These are phyloP conservation scores for Crepidotus variabilis DNA, from an alignment of 768 basidiomycete species.

Conservation along the genomic window DNA sequence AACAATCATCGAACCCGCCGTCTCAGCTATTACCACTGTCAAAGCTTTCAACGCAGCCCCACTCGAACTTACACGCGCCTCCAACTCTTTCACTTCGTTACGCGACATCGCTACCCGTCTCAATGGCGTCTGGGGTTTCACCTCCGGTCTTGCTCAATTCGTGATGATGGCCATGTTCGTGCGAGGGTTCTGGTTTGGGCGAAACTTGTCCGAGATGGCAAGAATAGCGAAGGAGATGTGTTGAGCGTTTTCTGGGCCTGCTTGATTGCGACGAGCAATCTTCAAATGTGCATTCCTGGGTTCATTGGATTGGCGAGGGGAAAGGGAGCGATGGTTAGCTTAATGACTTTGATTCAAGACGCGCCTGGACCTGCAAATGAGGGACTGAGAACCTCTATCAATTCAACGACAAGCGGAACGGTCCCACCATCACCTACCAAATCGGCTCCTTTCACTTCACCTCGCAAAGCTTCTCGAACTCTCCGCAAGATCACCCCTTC, in stretches of 20 bases:
- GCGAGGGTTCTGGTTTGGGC: constrained; percentile 96
- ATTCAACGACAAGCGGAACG: constrained; percentile 3
- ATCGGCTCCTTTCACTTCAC: constrained; percentile 52
- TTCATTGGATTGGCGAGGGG: constrained; percentile 76
- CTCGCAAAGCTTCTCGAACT: constrained; percentile 43
- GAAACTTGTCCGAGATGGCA: constrained; percentile 74
- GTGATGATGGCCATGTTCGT: constrained; percentile 91
- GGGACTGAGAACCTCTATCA: constrained; percentile 1
- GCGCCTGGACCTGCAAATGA: constrained; percentile 23
- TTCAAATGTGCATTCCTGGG: constrained; percentile 85
- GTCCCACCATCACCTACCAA: constrained; percentile 27
- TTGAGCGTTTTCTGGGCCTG: constrained; percentile 99
- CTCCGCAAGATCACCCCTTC: constrained; percentile 66
- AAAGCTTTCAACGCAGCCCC: constrained; percentile 85
- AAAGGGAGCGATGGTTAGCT: constrained; percentile 72
- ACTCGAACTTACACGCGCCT: constrained; percentile 39
- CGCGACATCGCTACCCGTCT: constrained; percentile 47
- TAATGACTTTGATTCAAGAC: constrained; percentile 58
- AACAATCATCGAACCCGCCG: constrained; percentile 71
- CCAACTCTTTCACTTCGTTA: constrained; percentile 41
- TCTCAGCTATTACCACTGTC: constrained; percentile 79
- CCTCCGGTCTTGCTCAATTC: constrained; percentile 72
- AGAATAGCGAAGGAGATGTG: constrained; percentile 66
- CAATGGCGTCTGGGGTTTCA: constrained; percentile 72
- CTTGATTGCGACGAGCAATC: constrained; percentile 80